phyloP scores from a whole-genome alignment of 2,329 filamentous ascomycete species.

The Colletotrichum shisoi region DNA sequence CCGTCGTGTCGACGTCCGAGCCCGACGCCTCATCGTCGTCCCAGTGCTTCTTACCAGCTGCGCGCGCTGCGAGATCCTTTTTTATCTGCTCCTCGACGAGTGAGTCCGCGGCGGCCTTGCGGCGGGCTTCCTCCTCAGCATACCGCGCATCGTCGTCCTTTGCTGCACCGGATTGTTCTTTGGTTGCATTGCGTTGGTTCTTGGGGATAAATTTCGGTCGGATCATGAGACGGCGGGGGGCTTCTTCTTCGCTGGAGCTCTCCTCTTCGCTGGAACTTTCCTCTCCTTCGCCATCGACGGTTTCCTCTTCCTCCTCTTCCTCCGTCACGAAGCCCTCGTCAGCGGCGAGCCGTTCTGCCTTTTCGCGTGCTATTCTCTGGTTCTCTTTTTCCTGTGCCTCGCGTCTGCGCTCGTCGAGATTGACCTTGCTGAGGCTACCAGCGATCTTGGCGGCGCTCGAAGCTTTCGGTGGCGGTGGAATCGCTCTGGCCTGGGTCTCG shows the following conservation, averaged over 20 bases:
- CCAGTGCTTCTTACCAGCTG: constrained; percentile 83
- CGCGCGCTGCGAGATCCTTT: constrained; percentile 77
- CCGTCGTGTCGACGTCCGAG: constrained; percentile 85
- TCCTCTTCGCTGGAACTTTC: constrained; percentile 53
- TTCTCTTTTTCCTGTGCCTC: constrained; percentile 58
- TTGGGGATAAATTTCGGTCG: constrained; percentile 71
- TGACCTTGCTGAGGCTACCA: constrained; percentile 61
- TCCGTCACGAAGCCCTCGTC: constrained; percentile 72
- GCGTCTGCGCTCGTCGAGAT: constrained; percentile 58
- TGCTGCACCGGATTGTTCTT: constrained; percentile 41
- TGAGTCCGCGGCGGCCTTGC: constrained; percentile 75
- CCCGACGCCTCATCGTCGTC: constrained; percentile 71
- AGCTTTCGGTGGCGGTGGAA: constrained; percentile 65
- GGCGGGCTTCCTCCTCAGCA: constrained; percentile 68
- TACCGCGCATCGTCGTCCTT: constrained; percentile 49
- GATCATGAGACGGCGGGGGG: constrained; percentile 65
- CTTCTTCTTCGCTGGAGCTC: constrained; percentile 64
- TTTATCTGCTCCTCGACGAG: constrained; percentile 89
- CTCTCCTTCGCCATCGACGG: constrained; percentile 48
- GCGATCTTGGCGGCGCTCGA: constrained; percentile 65
- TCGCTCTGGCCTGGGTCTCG: constrained; percentile 43
- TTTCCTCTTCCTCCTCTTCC: constrained; percentile 55
- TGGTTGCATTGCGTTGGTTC: constrained; percentile 56
- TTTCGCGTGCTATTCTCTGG: constrained; percentile 57
- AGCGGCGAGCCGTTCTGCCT: constrained; percentile 60